phyloP scores from a whole-genome alignment of 2,329 filamentous ascomycete genomes.

The Mycosphaerella arachidis region DNA sequence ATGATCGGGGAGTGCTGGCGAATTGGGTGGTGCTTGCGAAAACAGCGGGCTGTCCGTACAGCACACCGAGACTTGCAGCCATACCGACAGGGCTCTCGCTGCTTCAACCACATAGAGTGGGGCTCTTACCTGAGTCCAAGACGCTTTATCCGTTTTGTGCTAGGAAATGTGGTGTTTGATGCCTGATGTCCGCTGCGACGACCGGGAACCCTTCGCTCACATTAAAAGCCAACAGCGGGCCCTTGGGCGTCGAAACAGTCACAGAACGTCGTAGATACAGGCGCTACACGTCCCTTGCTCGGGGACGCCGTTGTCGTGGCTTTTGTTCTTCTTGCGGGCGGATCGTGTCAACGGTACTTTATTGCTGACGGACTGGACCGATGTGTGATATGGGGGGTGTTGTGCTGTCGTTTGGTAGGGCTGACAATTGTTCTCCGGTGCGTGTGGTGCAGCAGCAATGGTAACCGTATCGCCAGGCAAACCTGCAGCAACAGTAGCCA shows the following conservation, averaged over 20 bases:
- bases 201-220: not conserved
- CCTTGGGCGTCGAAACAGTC: not conserved
- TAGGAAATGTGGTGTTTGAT: not conserved
- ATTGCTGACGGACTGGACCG: not conserved
- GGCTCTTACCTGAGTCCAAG: not conserved
- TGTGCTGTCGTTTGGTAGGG: not conserved
- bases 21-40: not conserved
- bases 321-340: not conserved
- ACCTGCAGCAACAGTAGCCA: not conserved
- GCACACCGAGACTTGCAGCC: not conserved
- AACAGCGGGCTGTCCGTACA: not conserved
- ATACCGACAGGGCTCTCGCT: not conserved
- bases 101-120: slow-evolving; percentile 1
- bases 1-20: not conserved
- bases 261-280: not conserved
- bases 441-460: not conserved
- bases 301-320: not conserved
- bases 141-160: not conserved
- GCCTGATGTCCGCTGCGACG: not conserved
- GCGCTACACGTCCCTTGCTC: not conserved
- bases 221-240: not conserved
- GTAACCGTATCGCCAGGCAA: not conserved
- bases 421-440: not conserved
- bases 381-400: not conserved
- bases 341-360: not conserved